Evolutionary conservation across 768 basidiomycete genomes (phyloP).

Genomic region (Favolaschia claudopus): DNA sequence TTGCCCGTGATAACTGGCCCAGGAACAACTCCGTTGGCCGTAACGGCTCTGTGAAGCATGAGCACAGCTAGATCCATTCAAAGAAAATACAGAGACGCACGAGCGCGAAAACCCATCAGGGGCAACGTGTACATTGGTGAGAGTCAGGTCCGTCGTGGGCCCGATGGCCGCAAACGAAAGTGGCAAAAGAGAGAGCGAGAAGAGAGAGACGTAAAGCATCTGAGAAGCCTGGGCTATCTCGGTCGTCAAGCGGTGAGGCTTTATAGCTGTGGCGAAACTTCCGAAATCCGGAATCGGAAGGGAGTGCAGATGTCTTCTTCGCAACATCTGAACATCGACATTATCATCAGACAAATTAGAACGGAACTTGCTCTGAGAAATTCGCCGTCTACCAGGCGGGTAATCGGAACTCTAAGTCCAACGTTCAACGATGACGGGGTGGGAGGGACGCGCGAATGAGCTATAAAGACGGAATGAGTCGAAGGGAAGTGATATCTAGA

Average conservation of each 20-base stretch:
- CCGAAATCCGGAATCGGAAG: no score
- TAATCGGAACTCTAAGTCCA: no score
- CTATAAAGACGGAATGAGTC: background rate
- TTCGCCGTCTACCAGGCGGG: no score
- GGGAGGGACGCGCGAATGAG: no score
- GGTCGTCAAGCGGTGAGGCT: background rate
- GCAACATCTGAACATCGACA: background rate
- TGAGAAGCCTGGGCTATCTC: background rate
- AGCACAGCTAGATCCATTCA: background rate
- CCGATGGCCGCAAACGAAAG: constrained; percentile 3
- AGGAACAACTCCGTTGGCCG: constrained; percentile 53
- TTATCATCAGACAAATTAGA: background rate
- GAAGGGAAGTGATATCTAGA: background rate
- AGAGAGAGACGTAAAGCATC: background rate
- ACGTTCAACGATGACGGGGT: no score
- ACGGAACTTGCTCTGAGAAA: background rate
- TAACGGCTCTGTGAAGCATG: constrained; percentile 38
- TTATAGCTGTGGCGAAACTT: background rate
- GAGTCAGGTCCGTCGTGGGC: constrained; percentile 31
- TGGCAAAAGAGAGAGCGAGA: background rate
- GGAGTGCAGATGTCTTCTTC: background rate
- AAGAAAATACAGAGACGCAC: constrained; percentile 20
- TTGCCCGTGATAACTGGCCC: constrained; percentile 48
- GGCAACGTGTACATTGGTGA: constrained; percentile 42
- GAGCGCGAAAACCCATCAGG: constrained; percentile 46